Base-by-base conservation (phyloP, 495 filamentous ascomycete species). In the Sabuloglossum arenarium region DNA sequence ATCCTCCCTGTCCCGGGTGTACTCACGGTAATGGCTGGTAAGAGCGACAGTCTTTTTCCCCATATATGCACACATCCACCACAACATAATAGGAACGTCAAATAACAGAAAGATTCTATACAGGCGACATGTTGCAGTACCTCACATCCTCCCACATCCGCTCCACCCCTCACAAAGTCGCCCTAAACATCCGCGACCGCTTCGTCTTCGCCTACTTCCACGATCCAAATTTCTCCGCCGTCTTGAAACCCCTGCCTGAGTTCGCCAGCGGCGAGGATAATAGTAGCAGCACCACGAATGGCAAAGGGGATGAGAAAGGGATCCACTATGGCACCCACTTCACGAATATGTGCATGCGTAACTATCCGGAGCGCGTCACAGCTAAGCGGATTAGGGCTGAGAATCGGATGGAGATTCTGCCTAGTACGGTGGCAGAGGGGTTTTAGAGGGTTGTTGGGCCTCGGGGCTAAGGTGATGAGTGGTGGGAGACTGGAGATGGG, bases 271-370 rank as follows among this genome's bases (percentile, higher is more conserved):
- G 39, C n/a, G 31, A 19, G 10, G 53, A 52, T 19, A 12, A 39
- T 3, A 24, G 10, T 6, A n/a, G n/a, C n/a, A n/a, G n/a, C n/a
- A n/a, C n/a, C n/a, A n/a, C n/a, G n/a, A n/a, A n/a, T n/a, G n/a
- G n/a, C n/a, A n/a, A n/a, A n/a, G n/a, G n/a, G n/a, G 49, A 31
- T n/a, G 4, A 45, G 9, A 27, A 69, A 43, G 64, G 65, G 23
- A 67, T 73, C 21, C 70, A 73, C 60, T 72, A 73, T 53, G 70
- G 70, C n/a, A 71, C 68, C 0, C 70, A 73, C 61, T 72, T 73
- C 56, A 71, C 69, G 47, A 72, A 72, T 57, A 73, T 73, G 70
- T 72, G 69, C 53, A 60, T 72, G 60, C 64, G 70, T 25, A 72
- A 69, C 60, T 73, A 72, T 43, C 70, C 70, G 0, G 67, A 71